A percentile compares a stretch with the other conserved stretches of the same genome.
Evolutionary conservation across 345 rosid species (phyloP).

Genomic region (Bruguiera sexangula): DNA sequence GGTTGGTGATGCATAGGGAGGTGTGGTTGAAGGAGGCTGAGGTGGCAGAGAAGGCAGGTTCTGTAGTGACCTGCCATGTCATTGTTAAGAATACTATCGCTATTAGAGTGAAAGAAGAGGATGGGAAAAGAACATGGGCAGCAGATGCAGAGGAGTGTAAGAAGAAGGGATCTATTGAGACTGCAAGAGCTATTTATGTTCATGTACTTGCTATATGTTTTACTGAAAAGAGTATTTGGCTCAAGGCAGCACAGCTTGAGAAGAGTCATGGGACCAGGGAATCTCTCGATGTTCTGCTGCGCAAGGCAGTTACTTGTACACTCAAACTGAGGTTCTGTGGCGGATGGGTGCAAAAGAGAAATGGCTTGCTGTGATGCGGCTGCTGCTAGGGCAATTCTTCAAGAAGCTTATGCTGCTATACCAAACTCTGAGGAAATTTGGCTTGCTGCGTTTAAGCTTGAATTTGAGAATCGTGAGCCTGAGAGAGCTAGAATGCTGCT

Average conservation of each 20-base stretch:
- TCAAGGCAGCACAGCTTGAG: slow-evolving; percentile 92
- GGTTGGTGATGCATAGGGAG: slow-evolving; percentile 77
- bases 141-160: slow-evolving; percentile 98
- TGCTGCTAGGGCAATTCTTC: slow-evolving; percentile 87
- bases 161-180: slow-evolving; percentile 85
- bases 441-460: slow-evolving; percentile 97
- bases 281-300: slow-evolving; percentile 76
- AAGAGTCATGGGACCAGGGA: slow-evolving; percentile 91
- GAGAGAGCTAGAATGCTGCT: slow-evolving; percentile 94
- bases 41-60: slow-evolving; percentile 81
- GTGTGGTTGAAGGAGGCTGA: slow-evolving; percentile 95
- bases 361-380: slow-evolving; percentile 96
- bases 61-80: slow-evolving; percentile 77
- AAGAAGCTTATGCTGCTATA: slow-evolving; percentile 90
- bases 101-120: slow-evolving; percentile 90
- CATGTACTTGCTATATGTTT: slow-evolving; percentile 79
- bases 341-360: slow-evolving; percentile 98
- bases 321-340: slow-evolving; percentile 96
- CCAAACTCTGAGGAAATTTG: slow-evolving; percentile 90
- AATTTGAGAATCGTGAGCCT: slow-evolving; percentile 92
- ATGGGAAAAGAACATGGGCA: slow-evolving; percentile 96
- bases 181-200: slow-evolving; percentile 88
- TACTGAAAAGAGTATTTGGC: slow-evolving; percentile 96
- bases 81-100: slow-evolving; percentile 72
- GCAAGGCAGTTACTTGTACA: slow-evolving; percentile 76